Evolutionary conservation across 2,329 filamentous ascomycete species (phyloP).

Genomic region (Talaromyces sp.): DNA sequence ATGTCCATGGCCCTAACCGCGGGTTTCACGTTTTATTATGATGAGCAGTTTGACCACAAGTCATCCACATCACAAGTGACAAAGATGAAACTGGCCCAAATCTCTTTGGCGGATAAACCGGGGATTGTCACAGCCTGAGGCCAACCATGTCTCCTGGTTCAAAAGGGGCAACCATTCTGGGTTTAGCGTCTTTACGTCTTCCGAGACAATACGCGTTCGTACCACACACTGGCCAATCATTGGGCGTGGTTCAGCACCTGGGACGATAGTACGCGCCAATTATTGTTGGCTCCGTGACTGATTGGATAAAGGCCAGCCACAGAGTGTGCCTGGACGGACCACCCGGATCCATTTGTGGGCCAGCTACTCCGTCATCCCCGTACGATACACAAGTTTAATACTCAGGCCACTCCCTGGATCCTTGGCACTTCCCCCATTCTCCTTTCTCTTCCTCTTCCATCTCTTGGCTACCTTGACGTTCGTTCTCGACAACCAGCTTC

Average conservation of each 20-base stretch:
- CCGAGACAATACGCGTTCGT: constrained; percentile 5
- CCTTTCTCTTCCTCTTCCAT: constrained; percentile 4
- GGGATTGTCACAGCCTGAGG: too few relatives aligned
- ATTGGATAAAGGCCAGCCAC: neutral
- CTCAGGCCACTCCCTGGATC: neutral
- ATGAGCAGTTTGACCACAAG: neutral
- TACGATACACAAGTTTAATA: neutral
- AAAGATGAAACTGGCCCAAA: too few relatives aligned
- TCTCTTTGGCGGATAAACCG: too few relatives aligned
- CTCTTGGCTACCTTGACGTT: constrained; percentile 13
- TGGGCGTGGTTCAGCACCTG: constrained; percentile 2
- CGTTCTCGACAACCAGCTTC: neutral
- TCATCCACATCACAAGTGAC: too few relatives aligned
- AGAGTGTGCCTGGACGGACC: neutral
- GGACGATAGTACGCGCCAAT: neutral
- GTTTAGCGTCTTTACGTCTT: neutral
- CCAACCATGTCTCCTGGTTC: neutral
- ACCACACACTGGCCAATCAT: neutral
- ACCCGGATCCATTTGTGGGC: neutral
- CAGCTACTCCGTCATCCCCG: too few relatives aligned
- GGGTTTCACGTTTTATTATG: neutral
- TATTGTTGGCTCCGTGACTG: neutral
- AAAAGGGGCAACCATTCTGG: neutral
- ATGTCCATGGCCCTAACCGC: neutral
- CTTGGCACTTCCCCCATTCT: constrained; percentile 1